Evolutionary conservation across 306 rosid species (phyloP).

Genomic region (Potentilla sterilis): DNA sequence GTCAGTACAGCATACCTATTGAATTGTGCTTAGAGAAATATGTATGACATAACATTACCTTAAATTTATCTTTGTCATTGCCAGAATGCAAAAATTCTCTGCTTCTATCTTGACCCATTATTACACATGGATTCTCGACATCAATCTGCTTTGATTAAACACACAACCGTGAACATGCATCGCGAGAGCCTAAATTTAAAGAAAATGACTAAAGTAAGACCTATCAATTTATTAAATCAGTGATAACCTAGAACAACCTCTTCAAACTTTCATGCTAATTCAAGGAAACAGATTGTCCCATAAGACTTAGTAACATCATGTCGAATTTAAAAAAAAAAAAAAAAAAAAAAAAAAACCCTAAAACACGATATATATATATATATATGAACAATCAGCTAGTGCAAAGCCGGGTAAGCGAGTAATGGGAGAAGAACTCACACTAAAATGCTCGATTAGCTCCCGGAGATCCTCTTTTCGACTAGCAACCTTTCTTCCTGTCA

Average conservation of each 20-base stretch:
- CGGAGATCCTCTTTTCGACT: conserved; percentile 66
- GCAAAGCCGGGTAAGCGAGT: neutral
- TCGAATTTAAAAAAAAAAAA: neutral
- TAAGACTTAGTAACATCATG: neutral
- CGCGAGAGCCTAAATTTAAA: conserved; percentile 11
- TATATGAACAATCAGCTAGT: neutral
- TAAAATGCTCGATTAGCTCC: conserved; percentile 86
- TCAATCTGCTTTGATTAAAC: conserved; percentile 62
- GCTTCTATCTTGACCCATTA: conserved; percentile 94
- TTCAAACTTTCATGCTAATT: neutral
- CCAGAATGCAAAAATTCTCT: conserved; percentile 95
- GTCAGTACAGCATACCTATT: conserved; percentile 41
- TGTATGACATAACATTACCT: conserved; percentile 48
- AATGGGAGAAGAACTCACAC: conserved; percentile 49
- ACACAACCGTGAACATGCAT: conserved; percentile 8
- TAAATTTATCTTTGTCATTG: conserved; percentile 80
- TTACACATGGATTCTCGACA: conserved; percentile 91
- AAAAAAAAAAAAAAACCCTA: neutral
- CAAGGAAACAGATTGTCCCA: too few relatives aligned
- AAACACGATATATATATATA: neutral
- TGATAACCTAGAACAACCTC: neutral
- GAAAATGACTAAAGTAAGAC: conserved; percentile 1
- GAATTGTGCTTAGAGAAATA: conserved; percentile 14
- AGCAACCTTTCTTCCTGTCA: conserved; percentile 73
- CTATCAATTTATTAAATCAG: neutral